Base-by-base conservation (phyloP, 2,329 filamentous ascomycete genomes). In the Lachnellula willkommii region DNA sequence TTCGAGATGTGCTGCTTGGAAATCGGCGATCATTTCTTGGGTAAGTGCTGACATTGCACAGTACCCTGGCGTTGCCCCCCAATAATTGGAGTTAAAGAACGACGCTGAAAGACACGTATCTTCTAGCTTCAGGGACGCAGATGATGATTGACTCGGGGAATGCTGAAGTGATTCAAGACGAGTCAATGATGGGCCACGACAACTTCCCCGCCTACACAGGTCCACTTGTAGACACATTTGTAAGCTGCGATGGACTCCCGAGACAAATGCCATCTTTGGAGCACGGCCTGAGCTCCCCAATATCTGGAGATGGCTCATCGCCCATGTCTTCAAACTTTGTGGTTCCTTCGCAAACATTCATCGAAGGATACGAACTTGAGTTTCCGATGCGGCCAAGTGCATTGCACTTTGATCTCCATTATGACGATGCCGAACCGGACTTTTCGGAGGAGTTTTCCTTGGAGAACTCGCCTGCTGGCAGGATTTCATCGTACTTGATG, bases 291-390 rank as follows among this genome's bases (percentile, higher is more conserved):
- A 63, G 56, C 43, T 66, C 63, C 1, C 59, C 61, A 22, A 50
- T 50, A 7, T 65, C 63, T 2, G 60, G 51, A 4, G 42, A 55
- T 9, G 52, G 52, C n/a, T 58, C 56, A 36, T 60, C 57, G 17
- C 51, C 56, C 14, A 43, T 47, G 1, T 56, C 59, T 11, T 57
- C 59, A 32, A 55, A 64, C 42, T 66, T 63, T 53, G 65, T 67
- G 5, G 54, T 61, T 20, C 65, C 64, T 6, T 63, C 63, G 1
- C 63, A 67, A 48, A 66, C 65, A 1, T 63, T 66, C 26, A 50
- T 63, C 11, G 53, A 66, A 20, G 35, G 43, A 1, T 64, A 64
- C 43, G 58, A 61, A 4, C 8, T 61, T 2, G 39, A 59, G 4
- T 62, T 63, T 1, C 60, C 62, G 9, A 53, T 61, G 28, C 39